Evolutionary conservation across 306 rosid species (phyloP).

Genomic region (Trifolium dubium): DNA sequence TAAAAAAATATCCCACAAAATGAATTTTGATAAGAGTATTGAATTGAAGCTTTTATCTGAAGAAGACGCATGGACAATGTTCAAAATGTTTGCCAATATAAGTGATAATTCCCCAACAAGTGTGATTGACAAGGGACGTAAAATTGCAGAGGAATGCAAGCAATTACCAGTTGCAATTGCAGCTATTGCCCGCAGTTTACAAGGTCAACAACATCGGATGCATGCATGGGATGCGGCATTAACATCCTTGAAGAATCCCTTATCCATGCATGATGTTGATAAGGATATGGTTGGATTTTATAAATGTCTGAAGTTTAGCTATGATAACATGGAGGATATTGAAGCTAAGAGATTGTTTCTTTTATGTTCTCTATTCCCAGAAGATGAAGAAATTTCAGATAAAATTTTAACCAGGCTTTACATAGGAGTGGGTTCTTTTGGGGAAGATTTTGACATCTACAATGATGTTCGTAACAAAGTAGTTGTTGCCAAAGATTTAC

Average conservation of each 20-base stretch:
- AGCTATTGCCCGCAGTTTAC: conserved; percentile 12
- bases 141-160: conserved; percentile 32
- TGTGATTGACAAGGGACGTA: neutral
- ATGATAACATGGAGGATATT: neutral
- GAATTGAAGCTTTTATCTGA: neutral
- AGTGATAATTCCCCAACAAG: neutral
- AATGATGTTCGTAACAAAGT: neutral
- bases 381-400: conserved; percentile 28
- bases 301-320: conserved; percentile 18
- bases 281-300: neutral
- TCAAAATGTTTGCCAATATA: neutral
- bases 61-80: neutral
- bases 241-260: neutral
- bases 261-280: neutral
- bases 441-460: neutral
- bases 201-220: neutral
- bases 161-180: conserved; percentile 29
- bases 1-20: neutral
- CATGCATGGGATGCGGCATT: neutral
- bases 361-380: conserved; percentile 37
- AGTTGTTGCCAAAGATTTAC: neutral
- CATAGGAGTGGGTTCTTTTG: neutral
- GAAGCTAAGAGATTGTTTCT: neutral
- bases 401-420: conserved; percentile 4
- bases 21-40: neutral